These are phyloP conservation scores for Claviceps sorghi DNA, from an alignment of 2,329 filamentous ascomycete species.

Conservation along the genomic window DNA sequence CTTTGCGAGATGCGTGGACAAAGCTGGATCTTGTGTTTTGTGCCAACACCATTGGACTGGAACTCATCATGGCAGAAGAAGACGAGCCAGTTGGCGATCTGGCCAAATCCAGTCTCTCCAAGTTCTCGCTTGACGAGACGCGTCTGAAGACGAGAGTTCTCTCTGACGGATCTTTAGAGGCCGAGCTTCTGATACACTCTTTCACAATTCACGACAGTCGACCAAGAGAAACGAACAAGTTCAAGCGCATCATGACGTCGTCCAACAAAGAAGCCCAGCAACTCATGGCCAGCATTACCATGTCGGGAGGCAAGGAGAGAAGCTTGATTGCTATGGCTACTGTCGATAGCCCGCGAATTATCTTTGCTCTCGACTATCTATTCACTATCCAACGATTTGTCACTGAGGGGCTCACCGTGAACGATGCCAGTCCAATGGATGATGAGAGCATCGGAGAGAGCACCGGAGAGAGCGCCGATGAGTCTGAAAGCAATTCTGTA, in stretches of 20 bases:
- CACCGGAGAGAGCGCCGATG: constrained; percentile 40
- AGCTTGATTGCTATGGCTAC: constrained; percentile 83
- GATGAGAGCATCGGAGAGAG: constrained; percentile 41
- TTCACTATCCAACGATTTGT: constrained; percentile 78
- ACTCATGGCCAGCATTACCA: constrained; percentile 93
- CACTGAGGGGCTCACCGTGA: constrained; percentile 49
- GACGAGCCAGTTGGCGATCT: constrained; percentile 65
- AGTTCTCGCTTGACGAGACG: constrained; percentile 88
- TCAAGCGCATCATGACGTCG: constrained; percentile 93
- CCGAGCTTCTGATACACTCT: constrained; percentile 81
- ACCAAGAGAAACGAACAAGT: constrained; percentile 82
- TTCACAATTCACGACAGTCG: constrained; percentile 92
- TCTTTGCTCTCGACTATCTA: constrained; percentile 90
- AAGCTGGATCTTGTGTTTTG: constrained; percentile 87
- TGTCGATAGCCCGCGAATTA: constrained; percentile 85
- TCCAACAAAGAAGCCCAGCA: constrained; percentile 93
- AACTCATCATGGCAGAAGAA: constrained; percentile 65
- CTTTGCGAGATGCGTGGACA: constrained; percentile 64
- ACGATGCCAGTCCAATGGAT: constrained; percentile 40
- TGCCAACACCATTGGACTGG: constrained; percentile 73
- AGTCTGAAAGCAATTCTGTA: constrained; percentile 45
- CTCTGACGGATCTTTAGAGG: constrained; percentile 79
- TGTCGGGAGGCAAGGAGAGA: constrained; percentile 69
- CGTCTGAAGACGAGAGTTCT: constrained; percentile 85
- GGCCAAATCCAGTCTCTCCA: constrained; percentile 70